Evolutionary conservation across 2,329 filamentous ascomycete genomes (phyloP), one percentile per base, ranked within the genome.

Genomic region (Verticillium klebahnii): DNA sequence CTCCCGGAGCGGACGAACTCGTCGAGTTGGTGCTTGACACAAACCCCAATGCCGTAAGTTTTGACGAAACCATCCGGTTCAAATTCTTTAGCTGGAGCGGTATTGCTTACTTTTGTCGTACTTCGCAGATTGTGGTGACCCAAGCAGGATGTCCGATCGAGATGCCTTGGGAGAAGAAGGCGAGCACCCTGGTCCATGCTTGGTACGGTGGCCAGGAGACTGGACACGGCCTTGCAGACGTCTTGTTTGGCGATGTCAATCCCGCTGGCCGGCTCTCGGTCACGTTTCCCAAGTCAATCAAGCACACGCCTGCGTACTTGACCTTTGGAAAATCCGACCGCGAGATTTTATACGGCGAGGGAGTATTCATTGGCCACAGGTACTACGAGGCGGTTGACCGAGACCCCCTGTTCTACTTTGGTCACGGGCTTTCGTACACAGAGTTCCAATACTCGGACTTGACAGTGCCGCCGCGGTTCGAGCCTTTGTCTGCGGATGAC

Each of bases 351-450:
- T 64, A 56, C 9, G 36, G 19, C 0, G 62, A 62, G 50, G 62
- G 58, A 14, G 55, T 64, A 3, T 60, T 58, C 23, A 60, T 64
- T 1, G 62, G 62, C 4, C 59, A 64, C 15, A 59, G 61, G 19
- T 56, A 40, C 8, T 64, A 37, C 12, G 62, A 62, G 34, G 34
- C 34, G 34, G 34, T 36, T 17, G 45, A 56, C 15, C 25, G 55
- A 8, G 40, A 58, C 19, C 32, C 57, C 14, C 17, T 59, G 36
- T 64, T 64, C 14, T 40, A 60, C 1, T 64, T 62, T n/a, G 62
- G 57, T 0, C 85, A 76, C 45, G 85, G 84, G 0, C 69, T 86
- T 34, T 80, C 77, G n/a, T 86, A 87, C 66, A 85, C 83, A 0
- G 74, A 74, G 0, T 88, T 86, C 62, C 9, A 36, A 14, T 36